phyloP scores from a whole-genome alignment of 495 filamentous ascomycete species.

The Rhizodiscina lignyota region DNA sequence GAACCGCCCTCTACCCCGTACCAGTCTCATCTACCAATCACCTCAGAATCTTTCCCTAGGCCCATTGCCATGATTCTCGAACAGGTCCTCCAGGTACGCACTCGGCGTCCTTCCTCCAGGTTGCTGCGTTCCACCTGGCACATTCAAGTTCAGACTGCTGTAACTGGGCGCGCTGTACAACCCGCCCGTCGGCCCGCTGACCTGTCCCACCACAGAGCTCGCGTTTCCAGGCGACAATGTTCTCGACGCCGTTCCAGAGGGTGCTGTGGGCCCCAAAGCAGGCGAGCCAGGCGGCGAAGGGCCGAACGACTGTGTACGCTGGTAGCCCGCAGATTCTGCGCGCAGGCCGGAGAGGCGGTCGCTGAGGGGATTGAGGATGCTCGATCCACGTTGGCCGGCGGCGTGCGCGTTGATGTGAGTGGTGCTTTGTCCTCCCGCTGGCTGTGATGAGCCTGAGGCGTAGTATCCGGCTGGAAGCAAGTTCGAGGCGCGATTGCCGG shows the following conservation, averaged over 20 bases:
- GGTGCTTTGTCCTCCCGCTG: slow-evolving; percentile 28
- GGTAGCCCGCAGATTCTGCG: slow-evolving; percentile 33
- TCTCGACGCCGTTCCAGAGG: too few species aligned
- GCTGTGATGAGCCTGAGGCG: slow-evolving; percentile 42
- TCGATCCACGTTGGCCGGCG: slow-evolving; percentile 21
- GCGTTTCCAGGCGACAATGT: slow-evolving; percentile 11
- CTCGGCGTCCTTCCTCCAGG: slow-evolving; percentile 56
- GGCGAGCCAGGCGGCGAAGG: slow-evolving; percentile 58
- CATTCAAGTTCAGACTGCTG: slow-evolving; percentile 51
- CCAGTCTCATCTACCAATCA: too few species aligned
- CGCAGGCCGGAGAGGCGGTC: too few species aligned
- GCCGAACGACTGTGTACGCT: slow-evolving; percentile 26
- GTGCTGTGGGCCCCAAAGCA: slow-evolving; percentile 15
- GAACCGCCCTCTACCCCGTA: too few species aligned
- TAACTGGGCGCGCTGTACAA: slow-evolving; percentile 36
- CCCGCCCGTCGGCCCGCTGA: slow-evolving; percentile 12
- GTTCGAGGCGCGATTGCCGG: slow-evolving; percentile 39
- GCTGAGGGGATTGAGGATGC: slow-evolving; percentile 35
- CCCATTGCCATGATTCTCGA: slow-evolving; percentile 45
- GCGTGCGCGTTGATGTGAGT: slow-evolving; percentile 30
- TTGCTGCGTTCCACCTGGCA: slow-evolving; percentile 41
- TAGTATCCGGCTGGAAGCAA: slow-evolving; percentile 94
- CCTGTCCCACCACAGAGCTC: background rate
- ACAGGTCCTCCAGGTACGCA: slow-evolving; percentile 82
- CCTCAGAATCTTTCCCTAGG: too few species aligned